A percentile compares a stretch with the other conserved stretches of the same genome.
Conservation (phyloP, 306 rosid species). For the Dryas octopetala region DNA sequence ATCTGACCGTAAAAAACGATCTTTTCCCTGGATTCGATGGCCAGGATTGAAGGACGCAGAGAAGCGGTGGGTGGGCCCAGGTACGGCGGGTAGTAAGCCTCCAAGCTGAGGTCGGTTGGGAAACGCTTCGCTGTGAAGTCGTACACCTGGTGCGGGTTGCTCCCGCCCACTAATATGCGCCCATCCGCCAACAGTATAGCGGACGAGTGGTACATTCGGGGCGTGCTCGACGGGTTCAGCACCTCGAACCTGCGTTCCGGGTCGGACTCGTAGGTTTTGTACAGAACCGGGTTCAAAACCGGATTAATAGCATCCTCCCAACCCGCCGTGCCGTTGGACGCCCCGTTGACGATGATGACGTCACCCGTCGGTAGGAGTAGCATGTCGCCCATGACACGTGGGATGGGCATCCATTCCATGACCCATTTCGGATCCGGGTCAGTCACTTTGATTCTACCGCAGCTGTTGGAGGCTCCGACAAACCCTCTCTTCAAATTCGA, state of each 20-base stretch:
- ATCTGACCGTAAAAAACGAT: slow-evolving; percentile 34
- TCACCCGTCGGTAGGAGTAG: slow-evolving; percentile 59
- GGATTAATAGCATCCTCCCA: slow-evolving; percentile 66
- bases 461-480: slow-evolving; percentile 48
- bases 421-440: slow-evolving; percentile 60
- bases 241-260: slow-evolving; percentile 32
- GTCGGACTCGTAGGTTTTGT: slow-evolving; percentile 27
- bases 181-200: slow-evolving; percentile 66
- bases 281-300: slow-evolving; percentile 50
- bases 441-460: slow-evolving; percentile 53
- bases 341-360: slow-evolving; percentile 66
- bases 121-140: slow-evolving; percentile 42
- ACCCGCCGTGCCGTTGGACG: slow-evolving; percentile 62
- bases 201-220: slow-evolving; percentile 74
- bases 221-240: slow-evolving; percentile 38
- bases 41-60: slow-evolving; percentile 41
- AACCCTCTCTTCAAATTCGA: slow-evolving; percentile 24
- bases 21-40: slow-evolving; percentile 30
- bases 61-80: slow-evolving; percentile 22
- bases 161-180: slow-evolving; percentile 73
- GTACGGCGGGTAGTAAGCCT: slow-evolving; percentile 57
- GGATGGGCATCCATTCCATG: slow-evolving; percentile 62
- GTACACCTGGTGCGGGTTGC: slow-evolving; percentile 62
- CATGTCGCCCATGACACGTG: slow-evolving; percentile 78
- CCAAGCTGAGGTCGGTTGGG: slow-evolving; percentile 72